Conservation (phyloP, 257 asterid species). For the Galeopsis tetrahit region DNA sequence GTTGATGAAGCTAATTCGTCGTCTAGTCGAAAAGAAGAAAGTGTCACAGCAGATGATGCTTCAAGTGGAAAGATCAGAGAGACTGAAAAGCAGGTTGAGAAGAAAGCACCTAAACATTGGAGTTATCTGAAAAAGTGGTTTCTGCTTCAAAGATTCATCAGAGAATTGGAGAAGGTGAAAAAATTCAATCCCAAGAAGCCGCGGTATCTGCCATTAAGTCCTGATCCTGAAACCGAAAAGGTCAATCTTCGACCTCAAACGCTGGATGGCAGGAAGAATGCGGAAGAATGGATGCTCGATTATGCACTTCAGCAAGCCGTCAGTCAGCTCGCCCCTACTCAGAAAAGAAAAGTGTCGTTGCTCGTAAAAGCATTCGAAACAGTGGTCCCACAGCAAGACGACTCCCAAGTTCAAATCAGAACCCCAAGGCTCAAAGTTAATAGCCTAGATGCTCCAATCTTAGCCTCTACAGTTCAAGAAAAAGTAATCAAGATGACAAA, state of each 20-base stretch:
- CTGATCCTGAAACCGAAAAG: constrained; percentile 67
- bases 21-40: constrained; percentile 31
- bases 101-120: constrained; percentile 88
- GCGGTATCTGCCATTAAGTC: constrained; percentile 48
- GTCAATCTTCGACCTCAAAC: constrained; percentile 63
- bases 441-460: constrained; percentile 1
- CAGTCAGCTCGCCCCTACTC: constrained; percentile 87
- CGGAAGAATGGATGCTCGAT: constrained; percentile 98
- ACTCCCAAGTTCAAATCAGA: constrained; percentile 43
- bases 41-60: constrained; percentile 22
- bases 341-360: constrained; percentile 78
- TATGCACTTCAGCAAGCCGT: constrained; percentile 94
- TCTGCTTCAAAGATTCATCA: constrained; percentile 83
- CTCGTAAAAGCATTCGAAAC: constrained; percentile 97
- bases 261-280: constrained; percentile 63
- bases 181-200: constrained; percentile 66
- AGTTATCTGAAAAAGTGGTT: constrained; percentile 95
- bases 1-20: constrained; percentile 14
- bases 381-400: constrained; percentile 69
- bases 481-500: background rate
- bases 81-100: constrained; percentile 42
- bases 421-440: constrained; percentile 37
- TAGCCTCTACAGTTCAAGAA: constrained; percentile 23
- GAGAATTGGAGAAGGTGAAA: constrained; percentile 78
- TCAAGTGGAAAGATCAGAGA: constrained; percentile 32